Evolutionary conservation across 2,329 filamentous ascomycete species (phyloP).

Genomic region (Calycina herbarum): DNA sequence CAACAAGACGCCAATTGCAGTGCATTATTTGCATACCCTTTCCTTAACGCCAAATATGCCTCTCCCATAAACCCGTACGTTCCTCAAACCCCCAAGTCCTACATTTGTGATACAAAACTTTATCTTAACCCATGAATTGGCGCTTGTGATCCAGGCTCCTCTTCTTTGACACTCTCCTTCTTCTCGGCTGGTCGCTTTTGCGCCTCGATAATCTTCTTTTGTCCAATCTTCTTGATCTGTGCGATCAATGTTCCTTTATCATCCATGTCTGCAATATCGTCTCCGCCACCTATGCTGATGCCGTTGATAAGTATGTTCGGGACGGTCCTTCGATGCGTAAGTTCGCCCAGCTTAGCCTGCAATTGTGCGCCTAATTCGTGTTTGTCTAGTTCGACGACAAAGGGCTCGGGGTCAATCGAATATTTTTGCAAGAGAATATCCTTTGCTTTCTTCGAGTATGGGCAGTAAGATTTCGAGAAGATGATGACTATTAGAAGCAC

Average conservation of each 20-base stretch:
- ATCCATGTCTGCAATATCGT: constrained; percentile 77
- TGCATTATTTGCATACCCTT: neutral
- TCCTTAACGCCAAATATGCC: constrained; percentile 13
- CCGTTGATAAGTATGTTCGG: constrained; percentile 90
- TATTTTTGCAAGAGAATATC: constrained; percentile 81
- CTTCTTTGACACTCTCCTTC: constrained; percentile 7
- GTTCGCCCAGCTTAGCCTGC: constrained; percentile 69
- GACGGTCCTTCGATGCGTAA: constrained; percentile 81
- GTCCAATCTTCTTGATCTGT: constrained; percentile 73
- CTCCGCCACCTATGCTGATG: constrained; percentile 84
- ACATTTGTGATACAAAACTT: neutral
- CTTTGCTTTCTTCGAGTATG: constrained; percentile 83
- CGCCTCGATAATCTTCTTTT: constrained; percentile 52
- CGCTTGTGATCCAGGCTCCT: neutral
- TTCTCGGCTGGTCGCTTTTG: constrained; percentile 15
- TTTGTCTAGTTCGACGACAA: constrained; percentile 86
- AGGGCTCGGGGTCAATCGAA: constrained; percentile 76
- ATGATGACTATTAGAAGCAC: constrained; percentile 69
- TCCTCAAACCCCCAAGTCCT: neutral
- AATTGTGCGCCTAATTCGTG: constrained; percentile 73
- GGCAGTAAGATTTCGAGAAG: constrained; percentile 94
- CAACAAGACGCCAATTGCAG: neutral
- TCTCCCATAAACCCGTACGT: neutral
- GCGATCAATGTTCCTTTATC: constrained; percentile 63
- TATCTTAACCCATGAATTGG: constrained; percentile 11